Evolutionary conservation across 495 filamentous ascomycete species (phyloP), one percentile per base, ranked within the genome.

Genomic region (Cercophora samala): DNA sequence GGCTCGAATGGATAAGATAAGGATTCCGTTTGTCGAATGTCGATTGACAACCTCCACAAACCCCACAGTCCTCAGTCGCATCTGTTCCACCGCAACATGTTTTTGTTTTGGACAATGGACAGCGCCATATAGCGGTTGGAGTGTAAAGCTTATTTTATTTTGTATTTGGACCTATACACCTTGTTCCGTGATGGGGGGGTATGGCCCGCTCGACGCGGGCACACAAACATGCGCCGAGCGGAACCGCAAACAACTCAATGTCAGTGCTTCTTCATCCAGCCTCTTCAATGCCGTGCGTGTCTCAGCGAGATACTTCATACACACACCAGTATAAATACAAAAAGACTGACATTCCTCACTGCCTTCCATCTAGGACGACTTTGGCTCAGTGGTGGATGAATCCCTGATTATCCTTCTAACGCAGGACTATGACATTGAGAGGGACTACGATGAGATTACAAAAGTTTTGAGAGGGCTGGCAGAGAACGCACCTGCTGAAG

Each of bases 371-470:
- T 18, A 76, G 75, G 69, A 72, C 4, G 72, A 76, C 58, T 79
- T 77, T 52, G 58, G 60, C 18, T 60, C 70, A 0, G 58, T 69
- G 9, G 52, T 79, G 62, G 77, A 79, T 1, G 72, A 72, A 61
- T 69, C 74, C 0, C 71, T 78, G 62, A 71, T 78, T 53, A 25
- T 74, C 24, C 60, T 68, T 6, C 71, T 83, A 19, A 68, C 75
- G 64, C 19, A 71, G 68, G 68, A 71, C 64, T 76, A 82, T 79
- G 88, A 92, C 3, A 86, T 96, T 22, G 73, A 82, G 3, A 82
- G 77, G 6, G 90, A 96, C 63, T 93, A 84, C 75, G 83, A 91
- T 63, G 80, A 84, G n/a, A 75, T 93, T 15, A 81, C 85, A 9
- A 68, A 81, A 17, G 80, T 81, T 1, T 79, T 97, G 1, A 77